These are phyloP conservation scores for Puya raimondii DNA, from an alignment of 176 grass and related monocot species.

Conservation along the genomic window DNA sequence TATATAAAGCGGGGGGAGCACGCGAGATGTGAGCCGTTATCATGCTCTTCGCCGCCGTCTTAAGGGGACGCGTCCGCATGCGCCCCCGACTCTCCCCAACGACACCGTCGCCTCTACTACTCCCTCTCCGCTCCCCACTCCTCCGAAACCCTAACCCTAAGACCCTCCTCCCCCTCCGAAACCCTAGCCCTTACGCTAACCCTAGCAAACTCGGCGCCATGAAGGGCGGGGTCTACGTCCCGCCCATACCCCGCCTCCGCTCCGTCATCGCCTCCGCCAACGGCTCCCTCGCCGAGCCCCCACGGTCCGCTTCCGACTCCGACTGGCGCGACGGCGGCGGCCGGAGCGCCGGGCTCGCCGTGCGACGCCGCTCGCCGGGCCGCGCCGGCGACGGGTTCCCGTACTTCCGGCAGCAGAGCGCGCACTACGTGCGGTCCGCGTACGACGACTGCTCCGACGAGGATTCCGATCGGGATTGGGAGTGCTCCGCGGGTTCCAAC, in stretches of 20 bases:
- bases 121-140: constrained; percentile 23
- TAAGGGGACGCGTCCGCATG: constrained; percentile 39
- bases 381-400: constrained; percentile 6
- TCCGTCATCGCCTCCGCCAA: constrained; percentile 73
- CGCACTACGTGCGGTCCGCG: constrained; percentile 42
- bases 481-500: constrained; percentile 29
- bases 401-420: constrained; percentile 49
- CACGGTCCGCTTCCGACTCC: constrained; percentile 12
- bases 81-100: constrained; percentile 13
- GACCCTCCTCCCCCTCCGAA: not conserved
- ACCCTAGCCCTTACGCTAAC: not conserved
- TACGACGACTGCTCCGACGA: constrained; percentile 90
- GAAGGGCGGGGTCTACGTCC: constrained; percentile 68
- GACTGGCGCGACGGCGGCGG: constrained; percentile 41
- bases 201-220: constrained; percentile 7
- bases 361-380: constrained; percentile 14
- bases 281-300: constrained; percentile 45
- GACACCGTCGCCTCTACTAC: constrained; percentile 43
- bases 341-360: constrained; percentile 26
- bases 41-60: constrained; percentile 51
- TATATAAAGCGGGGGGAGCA: constrained; percentile 15
- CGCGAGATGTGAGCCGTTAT: constrained; percentile 35
- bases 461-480: constrained; percentile 69
- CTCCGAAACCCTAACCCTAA: constrained; percentile 21
- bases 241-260: constrained; percentile 75